Base-by-base conservation (phyloP, 2,329 filamentous ascomycete genomes). In the Catunica adiposa region DNA sequence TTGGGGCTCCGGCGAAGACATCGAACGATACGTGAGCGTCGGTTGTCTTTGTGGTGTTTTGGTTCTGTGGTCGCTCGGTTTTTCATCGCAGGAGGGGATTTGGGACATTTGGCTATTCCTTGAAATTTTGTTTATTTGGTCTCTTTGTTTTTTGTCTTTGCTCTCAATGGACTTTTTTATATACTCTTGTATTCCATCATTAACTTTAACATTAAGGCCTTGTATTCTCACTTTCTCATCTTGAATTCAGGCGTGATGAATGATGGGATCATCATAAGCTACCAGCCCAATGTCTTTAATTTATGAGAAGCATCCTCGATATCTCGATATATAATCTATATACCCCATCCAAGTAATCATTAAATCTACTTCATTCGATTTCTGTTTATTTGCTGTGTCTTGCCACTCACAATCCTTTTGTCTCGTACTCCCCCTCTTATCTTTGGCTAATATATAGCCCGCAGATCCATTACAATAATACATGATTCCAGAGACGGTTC, bases 1-100 rank as follows among this genome's bases (percentile, higher is more conserved):
- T 66, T 46, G 62, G 62, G 17, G 62, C 62, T n/a, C 65, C 63
- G 34, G 59, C 63, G 23, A 64, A 61, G 65, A 71, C 66, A 34
- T 37, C 54, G n/a, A 51, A 54, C 25, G 34, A 44, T 17, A 25
- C 17, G 31, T 51, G 9, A 37, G 15, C 11, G 38, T n/a, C 38
- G 22, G 9, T 2, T 11, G 8, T n/a, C 11, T 48, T 44, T 22
- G 9, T 8, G 8, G 7, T 15, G 15, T 44, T 22, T 7, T 46
- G 42, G 42, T 3, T 14, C 17, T 46, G n/a, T 14, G 14, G 42
- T 20, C n/a, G 11, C 37, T n/a, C 37, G 37, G 42, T 46, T 22
- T n/a, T 2, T 46, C 14, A 1, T 46, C 15, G 17, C 15, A 20
- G 14, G 42, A 8, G 42, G 17, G 42, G 42, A 2, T 15, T 46